Base-by-base conservation (phyloP, 2,329 filamentous ascomycete genomes). In the Alternaria alternata region DNA sequence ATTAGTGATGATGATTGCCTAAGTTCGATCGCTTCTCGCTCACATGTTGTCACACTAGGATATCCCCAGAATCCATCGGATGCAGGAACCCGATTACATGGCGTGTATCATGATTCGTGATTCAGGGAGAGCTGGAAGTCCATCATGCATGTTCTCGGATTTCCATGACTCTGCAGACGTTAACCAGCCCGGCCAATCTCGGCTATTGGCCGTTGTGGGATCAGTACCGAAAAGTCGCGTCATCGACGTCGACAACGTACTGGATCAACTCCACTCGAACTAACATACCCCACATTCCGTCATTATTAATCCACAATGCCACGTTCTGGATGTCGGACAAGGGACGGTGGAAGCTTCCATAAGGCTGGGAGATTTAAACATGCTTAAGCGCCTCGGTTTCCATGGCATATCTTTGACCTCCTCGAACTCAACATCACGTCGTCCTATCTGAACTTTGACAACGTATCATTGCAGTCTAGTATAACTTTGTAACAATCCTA, bases 211-310 rank as follows among this genome's bases (percentile, higher is more conserved):
- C 30, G 20, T 36, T 36, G 32, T 36, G 12, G 12, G 12, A 36
- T 16, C 30, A 38, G 24, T 18, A 36, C 20, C 20, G 32, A 36
- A 49, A 49, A 49, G 20, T 49, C 30, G 46, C 46, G 24, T 38
- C 46, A 49, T 49, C 46, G 46, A 49, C 46, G 30, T 49, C 46
- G 46, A 14, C 46, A 49, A 3, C 46, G 14, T 20, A 11, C 46
- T 36, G 16, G 46, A n/a, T 38, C 46, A 34, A 48, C 46, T 48
- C 46, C 28, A 48, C 46, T 30, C 46, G 36, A 3, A 49, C 20
- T 26, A 49, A 49, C 39, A 24, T 24, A 49, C 46, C 32, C 46
- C 30, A 49, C 46, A 49, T n/a, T 26, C 20, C 32, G 46, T 38
- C 46, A 36, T 49, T 38, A 26, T 36, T 38, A 38, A 26, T 38